phyloP scores from a whole-genome alignment of 805 yeast genomes.

The Cyberlindnera bimundalis region DNA sequence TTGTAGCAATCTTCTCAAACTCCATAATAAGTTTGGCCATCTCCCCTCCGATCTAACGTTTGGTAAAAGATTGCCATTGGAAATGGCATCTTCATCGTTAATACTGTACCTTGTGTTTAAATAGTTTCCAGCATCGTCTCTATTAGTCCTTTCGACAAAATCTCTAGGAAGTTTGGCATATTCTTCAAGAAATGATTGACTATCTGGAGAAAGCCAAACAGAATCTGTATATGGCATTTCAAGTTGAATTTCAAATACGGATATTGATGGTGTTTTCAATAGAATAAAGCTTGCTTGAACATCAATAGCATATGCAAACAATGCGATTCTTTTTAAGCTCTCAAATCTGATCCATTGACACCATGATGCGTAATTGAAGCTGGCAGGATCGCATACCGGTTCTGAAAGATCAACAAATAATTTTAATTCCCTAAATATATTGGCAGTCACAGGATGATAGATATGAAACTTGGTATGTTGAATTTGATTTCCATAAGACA shows the following conservation, averaged over 20 bases:
- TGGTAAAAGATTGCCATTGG: slow-evolving; percentile 18
- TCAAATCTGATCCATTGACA: slow-evolving; percentile 44
- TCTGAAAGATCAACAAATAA: slow-evolving; percentile 15
- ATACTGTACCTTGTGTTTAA: slow-evolving; percentile 12
- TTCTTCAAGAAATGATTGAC: slow-evolving; percentile 24
- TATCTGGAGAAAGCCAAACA: slow-evolving; percentile 38
- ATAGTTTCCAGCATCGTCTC: neutral
- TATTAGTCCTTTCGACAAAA: slow-evolving; percentile 6
- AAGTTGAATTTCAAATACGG: slow-evolving; percentile 41
- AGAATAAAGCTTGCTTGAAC: slow-evolving; percentile 36
- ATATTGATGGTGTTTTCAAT: slow-evolving; percentile 31
- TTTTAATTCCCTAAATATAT: slow-evolving; percentile 18
- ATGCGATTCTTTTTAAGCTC: slow-evolving; percentile 39
- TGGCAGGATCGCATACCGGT: slow-evolving; percentile 7
- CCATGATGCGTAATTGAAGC: slow-evolving; percentile 32
- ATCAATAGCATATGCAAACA: slow-evolving; percentile 39
- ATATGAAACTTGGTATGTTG: slow-evolving; percentile 18
- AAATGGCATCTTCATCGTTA: slow-evolving; percentile 4
- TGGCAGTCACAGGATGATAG: slow-evolving; percentile 24
- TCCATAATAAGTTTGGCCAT: slow-evolving; percentile 37
- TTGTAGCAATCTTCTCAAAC: slow-evolving; percentile 30
- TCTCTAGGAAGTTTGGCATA: slow-evolving; percentile 30
- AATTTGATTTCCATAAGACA: slow-evolving; percentile 24
- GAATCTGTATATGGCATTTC: slow-evolving; percentile 45
- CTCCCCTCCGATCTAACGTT: slow-evolving; percentile 28